These are phyloP conservation scores for Arthrobotrys entomopaga DNA, from an alignment of 2,329 filamentous ascomycete species.

Conservation along the genomic window DNA sequence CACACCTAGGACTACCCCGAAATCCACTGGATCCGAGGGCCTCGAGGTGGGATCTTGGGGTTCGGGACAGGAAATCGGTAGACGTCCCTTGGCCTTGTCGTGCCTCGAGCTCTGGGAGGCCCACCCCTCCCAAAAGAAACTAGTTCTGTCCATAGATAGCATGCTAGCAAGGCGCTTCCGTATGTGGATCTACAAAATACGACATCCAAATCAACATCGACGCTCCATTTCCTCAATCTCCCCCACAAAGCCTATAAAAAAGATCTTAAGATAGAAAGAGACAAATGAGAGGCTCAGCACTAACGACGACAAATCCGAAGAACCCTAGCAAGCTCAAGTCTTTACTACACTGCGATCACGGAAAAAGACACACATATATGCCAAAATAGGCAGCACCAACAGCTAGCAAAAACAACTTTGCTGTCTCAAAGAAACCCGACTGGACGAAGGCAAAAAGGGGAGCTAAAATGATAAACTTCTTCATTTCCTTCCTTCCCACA, in stretches of 20 bases:
- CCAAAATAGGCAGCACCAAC: constrained; percentile 39
- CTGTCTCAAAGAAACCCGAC: constrained; percentile 15
- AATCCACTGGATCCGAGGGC: constrained; percentile 7
- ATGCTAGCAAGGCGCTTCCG: background rate
- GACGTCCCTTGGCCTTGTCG: background rate
- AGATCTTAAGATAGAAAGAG: constrained; percentile 27
- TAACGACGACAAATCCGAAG: constrained; percentile 17
- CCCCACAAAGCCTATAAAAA: background rate
- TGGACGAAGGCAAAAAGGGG: constrained; percentile 13
- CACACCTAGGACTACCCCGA: background rate
- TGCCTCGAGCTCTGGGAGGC: background rate
- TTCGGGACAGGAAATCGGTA: background rate
- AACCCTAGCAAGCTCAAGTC: constrained; percentile 6
- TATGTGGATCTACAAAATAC: constrained; percentile 25
- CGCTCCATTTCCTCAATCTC: constrained; percentile 26
- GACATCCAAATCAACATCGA: background rate
- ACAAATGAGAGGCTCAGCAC: constrained; percentile 23
- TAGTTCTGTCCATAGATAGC: no score
- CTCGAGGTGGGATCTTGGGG: constrained; percentile 12
- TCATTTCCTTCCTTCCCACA: constrained; percentile 4
- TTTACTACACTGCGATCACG: background rate
- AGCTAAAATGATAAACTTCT: constrained; percentile 12
- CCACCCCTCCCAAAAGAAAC: no score
- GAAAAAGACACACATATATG: constrained; percentile 19
- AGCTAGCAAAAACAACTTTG: background rate